A percentile compares a stretch with the other conserved stretches of the same genome.
These are phyloP conservation scores for Microcyclospora tardicrescens DNA, from an alignment of 2,329 filamentous ascomycete species.

Conservation along the genomic window DNA sequence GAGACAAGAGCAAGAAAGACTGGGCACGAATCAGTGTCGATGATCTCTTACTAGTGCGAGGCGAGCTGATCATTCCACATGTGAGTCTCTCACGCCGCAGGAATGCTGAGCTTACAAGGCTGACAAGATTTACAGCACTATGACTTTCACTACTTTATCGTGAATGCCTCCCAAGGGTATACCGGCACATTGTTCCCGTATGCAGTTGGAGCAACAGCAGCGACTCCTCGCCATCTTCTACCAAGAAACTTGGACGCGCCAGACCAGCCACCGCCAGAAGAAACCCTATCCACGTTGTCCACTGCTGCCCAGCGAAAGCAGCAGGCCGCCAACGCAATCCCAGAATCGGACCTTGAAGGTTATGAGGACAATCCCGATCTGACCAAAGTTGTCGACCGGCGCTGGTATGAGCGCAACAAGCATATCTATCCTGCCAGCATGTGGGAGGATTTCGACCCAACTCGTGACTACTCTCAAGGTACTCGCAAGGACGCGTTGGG, in stretches of 20 bases:
- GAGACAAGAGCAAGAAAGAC: constrained; percentile 54
- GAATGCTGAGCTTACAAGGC: constrained; percentile 6
- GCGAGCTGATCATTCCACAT: constrained; percentile 85
- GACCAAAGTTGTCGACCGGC: constrained; percentile 88
- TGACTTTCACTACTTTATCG: constrained; percentile 92
- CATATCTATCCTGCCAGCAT: constrained; percentile 94
- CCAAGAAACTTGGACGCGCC: constrained; percentile 2
- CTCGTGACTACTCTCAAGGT: constrained; percentile 67
- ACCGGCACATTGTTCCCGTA: constrained; percentile 67
- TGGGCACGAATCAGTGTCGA: constrained; percentile 94
- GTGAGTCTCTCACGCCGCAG: constrained; percentile 41
- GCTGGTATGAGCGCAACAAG: constrained; percentile 97
- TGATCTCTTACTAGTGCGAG: constrained; percentile 84
- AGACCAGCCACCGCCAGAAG: constrained; percentile 6
- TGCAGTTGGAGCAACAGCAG: constrained; percentile 36
- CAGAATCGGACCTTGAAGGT: constrained; percentile 53
- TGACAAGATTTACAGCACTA: constrained; percentile 55
- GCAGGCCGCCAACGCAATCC: constrained; percentile 20
- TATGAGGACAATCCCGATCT: constrained; percentile 60
- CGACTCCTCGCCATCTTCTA: constrained; percentile 24
- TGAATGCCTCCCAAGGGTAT: constrained; percentile 71
- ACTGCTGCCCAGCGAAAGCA: constrained; percentile 15
- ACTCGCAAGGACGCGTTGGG: constrained; percentile 74
- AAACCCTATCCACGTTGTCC: constrained; percentile 3
- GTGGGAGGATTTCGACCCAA: constrained; percentile 90